Conservation (phyloP, 345 rosid species). For the Brassica cretica region DNA sequence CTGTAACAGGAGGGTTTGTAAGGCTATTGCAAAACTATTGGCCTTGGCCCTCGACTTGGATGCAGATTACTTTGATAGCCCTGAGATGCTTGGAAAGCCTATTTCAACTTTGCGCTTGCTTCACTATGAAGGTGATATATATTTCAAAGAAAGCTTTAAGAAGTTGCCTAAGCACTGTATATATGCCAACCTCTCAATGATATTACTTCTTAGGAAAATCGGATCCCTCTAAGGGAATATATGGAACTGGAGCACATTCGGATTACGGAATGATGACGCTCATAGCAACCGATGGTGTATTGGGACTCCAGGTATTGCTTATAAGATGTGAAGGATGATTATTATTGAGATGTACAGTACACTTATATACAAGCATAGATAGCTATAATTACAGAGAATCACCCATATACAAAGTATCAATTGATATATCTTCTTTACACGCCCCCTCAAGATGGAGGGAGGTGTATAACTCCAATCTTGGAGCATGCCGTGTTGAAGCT, state of each 20-base stretch:
- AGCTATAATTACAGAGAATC: neutral
- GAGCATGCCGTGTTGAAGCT: neutral
- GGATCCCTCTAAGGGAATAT: constrained; percentile 72
- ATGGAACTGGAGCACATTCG: constrained; percentile 85
- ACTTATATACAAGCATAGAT: too few relatives aligned
- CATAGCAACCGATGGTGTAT: constrained; percentile 67
- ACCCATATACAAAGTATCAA: neutral
- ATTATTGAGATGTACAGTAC: too few relatives aligned
- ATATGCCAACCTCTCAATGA: neutral
- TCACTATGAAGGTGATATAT: constrained; percentile 60
- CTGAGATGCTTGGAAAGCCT: constrained; percentile 78
- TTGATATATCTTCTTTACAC: neutral
- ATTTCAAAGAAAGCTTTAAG: too few relatives aligned
- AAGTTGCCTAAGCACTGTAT: neutral
- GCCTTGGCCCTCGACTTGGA: constrained; percentile 82
- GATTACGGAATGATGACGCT: constrained; percentile 81
- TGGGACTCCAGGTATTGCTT: constrained; percentile 68
- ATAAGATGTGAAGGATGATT: too few relatives aligned
- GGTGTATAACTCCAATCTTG: neutral
- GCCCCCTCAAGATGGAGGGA: neutral
- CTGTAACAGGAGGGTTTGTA: constrained; percentile 54
- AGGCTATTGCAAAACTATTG: constrained; percentile 60
- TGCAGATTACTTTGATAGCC: constrained; percentile 67
- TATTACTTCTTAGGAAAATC: constrained; percentile 37
- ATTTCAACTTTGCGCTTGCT: constrained; percentile 70